A percentile compares a stretch with the other conserved stretches of the same genome.
These are phyloP conservation scores for Phytomonas sp. DNA, from an alignment of 208 protist genomes.

Conservation along the genomic window DNA sequence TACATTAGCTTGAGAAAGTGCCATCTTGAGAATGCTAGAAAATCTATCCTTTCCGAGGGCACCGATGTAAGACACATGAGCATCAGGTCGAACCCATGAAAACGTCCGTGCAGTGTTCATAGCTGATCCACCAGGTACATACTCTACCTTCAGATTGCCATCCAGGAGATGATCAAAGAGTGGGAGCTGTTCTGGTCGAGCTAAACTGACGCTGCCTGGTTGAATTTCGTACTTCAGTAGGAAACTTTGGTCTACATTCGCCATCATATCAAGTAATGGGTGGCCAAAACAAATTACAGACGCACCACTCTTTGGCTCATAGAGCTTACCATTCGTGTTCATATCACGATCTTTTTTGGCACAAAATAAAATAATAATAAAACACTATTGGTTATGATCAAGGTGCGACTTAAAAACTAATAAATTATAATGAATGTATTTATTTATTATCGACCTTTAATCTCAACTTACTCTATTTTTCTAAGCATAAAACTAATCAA, in stretches of 20 bases:
- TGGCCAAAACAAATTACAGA: conserved; percentile 75
- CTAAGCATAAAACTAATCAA: conserved; percentile 2
- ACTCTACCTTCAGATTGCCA: conserved; percentile 63
- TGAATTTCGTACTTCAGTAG: conserved; percentile 77
- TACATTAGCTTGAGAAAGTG: conserved; percentile 63
- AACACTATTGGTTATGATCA: background rate
- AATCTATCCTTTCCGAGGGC: conserved; percentile 92
- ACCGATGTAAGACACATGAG: conserved; percentile 65
- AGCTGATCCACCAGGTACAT: conserved; percentile 94
- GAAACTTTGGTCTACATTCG: conserved; percentile 71
- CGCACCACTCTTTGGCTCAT: background rate
- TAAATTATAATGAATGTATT: conserved; percentile 3
- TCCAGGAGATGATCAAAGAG: conserved; percentile 78
- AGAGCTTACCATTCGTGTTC: background rate
- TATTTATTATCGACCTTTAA: background rate
- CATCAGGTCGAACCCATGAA: conserved; percentile 58
- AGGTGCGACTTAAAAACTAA: conserved; percentile 2
- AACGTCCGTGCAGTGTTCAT: conserved; percentile 94
- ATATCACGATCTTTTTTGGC: background rate
- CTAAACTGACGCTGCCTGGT: conserved; percentile 86
- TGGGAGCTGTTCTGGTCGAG: conserved; percentile 85
- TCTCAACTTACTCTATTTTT: background rate
- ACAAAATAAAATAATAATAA: conserved; percentile 7
- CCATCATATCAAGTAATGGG: conserved; percentile 96
- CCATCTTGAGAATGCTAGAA: conserved; percentile 50